phyloP scores from a whole-genome alignment of 176 grass and related monocot genomes.

The Lolium perenne region DNA sequence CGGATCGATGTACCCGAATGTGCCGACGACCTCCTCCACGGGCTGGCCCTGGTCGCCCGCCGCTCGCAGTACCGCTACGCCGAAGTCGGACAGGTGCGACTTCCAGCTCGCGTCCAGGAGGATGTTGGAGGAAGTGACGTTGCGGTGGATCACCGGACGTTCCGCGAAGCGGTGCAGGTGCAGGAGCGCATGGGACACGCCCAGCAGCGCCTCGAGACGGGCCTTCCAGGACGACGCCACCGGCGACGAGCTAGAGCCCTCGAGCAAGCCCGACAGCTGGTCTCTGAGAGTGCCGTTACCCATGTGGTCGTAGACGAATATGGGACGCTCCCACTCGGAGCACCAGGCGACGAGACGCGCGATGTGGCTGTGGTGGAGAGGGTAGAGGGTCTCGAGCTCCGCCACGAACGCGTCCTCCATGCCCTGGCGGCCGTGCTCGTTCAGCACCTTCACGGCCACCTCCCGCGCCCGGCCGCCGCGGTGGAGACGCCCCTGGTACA shows the following conservation, averaged over 20 bases:
- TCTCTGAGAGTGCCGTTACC: neutral
- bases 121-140: conserved; percentile 16
- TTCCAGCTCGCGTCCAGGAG: neutral
- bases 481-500: no score
- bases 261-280: neutral
- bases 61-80: neutral
- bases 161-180: neutral
- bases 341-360: conserved; percentile 1
- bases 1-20: neutral
- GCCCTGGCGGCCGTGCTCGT: no score
- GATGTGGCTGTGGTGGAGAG: no score
- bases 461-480: no score
- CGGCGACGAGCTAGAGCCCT: neutral
- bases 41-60: neutral
- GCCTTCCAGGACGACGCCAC: neutral
- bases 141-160: neutral
- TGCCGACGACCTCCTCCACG: neutral
- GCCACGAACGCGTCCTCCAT: no score
- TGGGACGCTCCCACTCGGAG: neutral
- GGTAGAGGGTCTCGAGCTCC: no score
- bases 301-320: neutral
- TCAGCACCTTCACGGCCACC: no score
- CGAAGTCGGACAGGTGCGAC: neutral
- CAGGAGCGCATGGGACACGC: neutral
- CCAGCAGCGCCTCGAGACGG: neutral